Evolutionary conservation across 2,329 filamentous ascomycete genomes (phyloP).

Genomic region (Colletotrichum tamarilloi): DNA sequence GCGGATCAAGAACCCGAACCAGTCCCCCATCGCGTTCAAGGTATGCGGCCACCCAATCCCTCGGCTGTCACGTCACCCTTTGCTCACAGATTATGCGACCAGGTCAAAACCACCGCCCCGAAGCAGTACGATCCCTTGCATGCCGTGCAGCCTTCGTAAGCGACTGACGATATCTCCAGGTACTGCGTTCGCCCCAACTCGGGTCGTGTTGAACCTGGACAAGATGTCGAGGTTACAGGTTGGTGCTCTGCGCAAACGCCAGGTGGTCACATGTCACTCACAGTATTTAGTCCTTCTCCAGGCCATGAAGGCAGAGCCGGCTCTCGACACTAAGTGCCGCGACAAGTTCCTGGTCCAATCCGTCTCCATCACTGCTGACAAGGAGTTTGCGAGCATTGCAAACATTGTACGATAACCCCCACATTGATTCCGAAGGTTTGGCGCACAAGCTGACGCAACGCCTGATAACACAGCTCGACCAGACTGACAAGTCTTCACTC

Average conservation of each 20-base stretch:
- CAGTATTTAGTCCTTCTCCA: constrained; percentile 82
- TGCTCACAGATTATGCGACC: constrained; percentile 30
- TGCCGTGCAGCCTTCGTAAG: constrained; percentile 35
- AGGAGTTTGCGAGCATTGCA: constrained; percentile 83
- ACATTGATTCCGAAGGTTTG: not conserved
- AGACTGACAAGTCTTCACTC: constrained; percentile 80
- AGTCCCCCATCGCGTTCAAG: constrained; percentile 76
- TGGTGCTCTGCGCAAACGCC: constrained; percentile 45
- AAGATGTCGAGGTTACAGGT: constrained; percentile 94
- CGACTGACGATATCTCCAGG: constrained; percentile 60
- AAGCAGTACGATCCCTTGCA: constrained; percentile 81
- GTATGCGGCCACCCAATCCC: constrained; percentile 51
- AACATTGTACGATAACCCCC: constrained; percentile 39
- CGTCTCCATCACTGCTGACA: constrained; percentile 82
- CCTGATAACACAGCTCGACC: constrained; percentile 73
- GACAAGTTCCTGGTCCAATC: constrained; percentile 99
- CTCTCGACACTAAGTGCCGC: constrained; percentile 87
- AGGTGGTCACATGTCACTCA: constrained; percentile 40
- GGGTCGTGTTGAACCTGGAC: constrained; percentile 90
- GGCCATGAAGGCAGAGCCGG: constrained; percentile 96
- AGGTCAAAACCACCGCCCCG: constrained; percentile 99
- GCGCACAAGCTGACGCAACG: constrained; percentile 26
- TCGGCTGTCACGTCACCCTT: constrained; percentile 13
- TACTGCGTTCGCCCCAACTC: constrained; percentile 99
- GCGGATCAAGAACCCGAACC: constrained; percentile 73